These are phyloP conservation scores for Eucalyptus fibrosa DNA, from an alignment of 345 rosid species.

Conservation along the genomic window DNA sequence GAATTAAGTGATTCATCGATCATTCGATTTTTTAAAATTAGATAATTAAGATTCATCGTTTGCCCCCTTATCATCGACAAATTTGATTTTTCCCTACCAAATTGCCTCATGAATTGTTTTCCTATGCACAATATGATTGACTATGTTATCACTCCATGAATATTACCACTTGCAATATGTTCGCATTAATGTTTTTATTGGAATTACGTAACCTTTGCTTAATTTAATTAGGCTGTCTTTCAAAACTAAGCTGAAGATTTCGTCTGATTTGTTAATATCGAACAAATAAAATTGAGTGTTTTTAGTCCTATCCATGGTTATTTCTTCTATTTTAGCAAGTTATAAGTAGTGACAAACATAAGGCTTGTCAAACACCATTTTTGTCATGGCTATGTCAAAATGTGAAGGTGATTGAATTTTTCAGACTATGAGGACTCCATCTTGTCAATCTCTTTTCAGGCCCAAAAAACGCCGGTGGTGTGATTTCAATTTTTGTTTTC, in stretches of 20 bases:
- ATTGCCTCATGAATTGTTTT: neutral
- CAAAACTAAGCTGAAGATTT: no score
- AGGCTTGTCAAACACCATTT: no score
- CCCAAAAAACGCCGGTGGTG: no score
- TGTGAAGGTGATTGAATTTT: no score
- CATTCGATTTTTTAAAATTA: no score
- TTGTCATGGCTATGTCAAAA: no score
- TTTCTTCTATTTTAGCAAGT: neutral
- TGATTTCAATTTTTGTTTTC: no score
- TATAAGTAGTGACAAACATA: neutral
- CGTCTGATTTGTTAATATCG: rapidly evolving
- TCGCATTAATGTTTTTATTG: neutral
- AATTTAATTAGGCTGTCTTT: neutral
- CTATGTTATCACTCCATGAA: neutral
- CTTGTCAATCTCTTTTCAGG: no score
- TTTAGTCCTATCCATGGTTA: neutral
- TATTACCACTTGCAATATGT: neutral
- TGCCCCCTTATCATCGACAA: neutral
- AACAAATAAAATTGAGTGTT: no score
- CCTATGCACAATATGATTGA: neutral
- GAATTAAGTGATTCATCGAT: neutral
- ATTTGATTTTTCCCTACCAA: neutral
- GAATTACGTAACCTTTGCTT: neutral
- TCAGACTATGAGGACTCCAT: no score
- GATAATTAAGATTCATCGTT: neutral